Evolutionary conservation across 1,139 yeast genomes (phyloP), one percentile per base, ranked within the genome.

Genomic region (Yueomyces sp.): DNA sequence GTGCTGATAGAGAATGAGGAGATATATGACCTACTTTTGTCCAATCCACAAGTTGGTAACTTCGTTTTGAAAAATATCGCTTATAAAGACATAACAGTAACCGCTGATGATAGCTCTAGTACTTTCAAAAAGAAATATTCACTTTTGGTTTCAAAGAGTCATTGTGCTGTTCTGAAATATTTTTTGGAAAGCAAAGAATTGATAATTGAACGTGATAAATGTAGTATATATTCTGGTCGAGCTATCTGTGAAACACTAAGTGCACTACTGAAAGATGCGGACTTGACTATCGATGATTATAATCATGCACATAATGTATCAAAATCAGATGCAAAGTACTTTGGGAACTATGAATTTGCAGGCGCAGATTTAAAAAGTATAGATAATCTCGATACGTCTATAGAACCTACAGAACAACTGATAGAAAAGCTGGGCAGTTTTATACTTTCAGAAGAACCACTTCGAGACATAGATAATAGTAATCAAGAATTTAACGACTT

Each of bases 371-470:
- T 41, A 36, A 48, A 52, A 19, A 37, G 40, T 1, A 50, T 49
- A 26, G 51, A 48, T 26, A 41, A 36, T 11, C 19, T 19, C 19
- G 19, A 19, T 19, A 19, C 19, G 19, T 19, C 19, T 19, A 28
- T 27, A n/a, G 54, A 54, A 3, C 46, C 60, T 6, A 59, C 60
- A 41, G 41, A 47, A 2, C 42, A 49, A 1, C 36, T 63, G 3
- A 44, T 53, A 25, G 45, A 43, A 7, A 49, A 50, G 36, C 29
- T 59, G 19, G 37, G 40, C 2, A 42, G 46, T 26, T 59, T 51
- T 38, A 29, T 41, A 48, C n/a, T 33, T n/a, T 4, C 8, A 9
- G 35, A 6, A 11, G 35, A 33, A 6, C n/a, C 8, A 8, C 11
- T 33, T 12, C 7, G 31, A 33, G 34, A 32, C 19, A 2, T 4